A percentile compares a stretch with the other conserved stretches of the same genome.
Evolutionary conservation across 202 grass and related monocot species (phyloP).

Genomic region (Zizania palustris): DNA sequence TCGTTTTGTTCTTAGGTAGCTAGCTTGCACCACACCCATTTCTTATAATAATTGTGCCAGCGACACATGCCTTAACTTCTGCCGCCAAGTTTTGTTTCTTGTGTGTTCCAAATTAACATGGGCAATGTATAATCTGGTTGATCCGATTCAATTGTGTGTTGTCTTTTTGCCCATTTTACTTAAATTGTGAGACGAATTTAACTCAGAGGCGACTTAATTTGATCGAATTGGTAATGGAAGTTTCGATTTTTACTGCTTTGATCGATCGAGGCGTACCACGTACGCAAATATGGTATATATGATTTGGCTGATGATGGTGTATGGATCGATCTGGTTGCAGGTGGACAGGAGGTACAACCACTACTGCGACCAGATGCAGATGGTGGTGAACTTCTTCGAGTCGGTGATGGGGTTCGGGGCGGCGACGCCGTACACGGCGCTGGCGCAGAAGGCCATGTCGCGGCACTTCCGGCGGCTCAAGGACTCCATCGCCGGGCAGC

Average conservation of each 20-base stretch:
- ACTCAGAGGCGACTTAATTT: background rate
- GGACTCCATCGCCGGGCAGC: constrained; percentile 75
- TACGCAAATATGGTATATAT: no score
- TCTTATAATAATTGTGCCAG: constrained; percentile 65
- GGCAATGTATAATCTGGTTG: background rate
- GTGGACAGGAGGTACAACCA: constrained; percentile 98
- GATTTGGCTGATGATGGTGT: background rate
- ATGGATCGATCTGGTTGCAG: constrained; percentile 35
- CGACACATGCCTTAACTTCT: constrained; percentile 52
- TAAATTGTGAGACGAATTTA: background rate
- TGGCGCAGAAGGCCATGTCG: constrained; percentile 99
- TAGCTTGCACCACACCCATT: constrained; percentile 21
- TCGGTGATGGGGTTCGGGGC: constrained; percentile 96
- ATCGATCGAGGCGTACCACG: background rate
- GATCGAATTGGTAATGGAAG: background rate
- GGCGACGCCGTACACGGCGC: constrained; percentile 92
- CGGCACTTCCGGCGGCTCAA: constrained; percentile 99
- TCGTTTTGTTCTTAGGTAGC: constrained; percentile 42
- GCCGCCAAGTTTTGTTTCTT: constrained; percentile 45
- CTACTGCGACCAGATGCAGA: constrained; percentile 99
- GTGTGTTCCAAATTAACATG: background rate
- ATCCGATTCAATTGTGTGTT: background rate
- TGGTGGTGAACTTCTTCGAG: constrained; percentile 99
- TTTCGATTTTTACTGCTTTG: background rate
- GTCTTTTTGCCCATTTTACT: background rate